Conservation (phyloP, 2,329 filamentous ascomycete species). For the Colletotrichum tropicale region DNA sequence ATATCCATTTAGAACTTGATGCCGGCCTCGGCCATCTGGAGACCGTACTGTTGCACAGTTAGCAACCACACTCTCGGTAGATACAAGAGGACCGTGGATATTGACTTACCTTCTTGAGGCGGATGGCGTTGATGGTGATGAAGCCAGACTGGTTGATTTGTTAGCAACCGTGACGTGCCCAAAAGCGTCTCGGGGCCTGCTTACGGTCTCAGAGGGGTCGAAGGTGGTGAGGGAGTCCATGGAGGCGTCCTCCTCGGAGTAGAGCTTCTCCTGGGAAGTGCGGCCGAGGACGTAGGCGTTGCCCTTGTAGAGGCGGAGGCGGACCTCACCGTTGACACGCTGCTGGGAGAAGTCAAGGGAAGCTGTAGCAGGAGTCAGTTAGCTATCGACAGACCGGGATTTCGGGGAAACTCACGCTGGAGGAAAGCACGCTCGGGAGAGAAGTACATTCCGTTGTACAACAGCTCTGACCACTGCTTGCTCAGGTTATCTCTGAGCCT, state of each 20-base stretch:
- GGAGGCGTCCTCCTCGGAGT: constrained; percentile 50
- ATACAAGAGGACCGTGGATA: accelerated
- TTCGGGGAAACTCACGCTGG: background rate
- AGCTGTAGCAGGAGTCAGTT: background rate
- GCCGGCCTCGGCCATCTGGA: constrained; percentile 41
- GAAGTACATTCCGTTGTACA: constrained; percentile 59
- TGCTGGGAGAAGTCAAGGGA: constrained; percentile 14
- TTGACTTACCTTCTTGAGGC: constrained; percentile 54
- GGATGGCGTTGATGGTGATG: constrained; percentile 73
- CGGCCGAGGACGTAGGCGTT: constrained; percentile 50
- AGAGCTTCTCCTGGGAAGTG: constrained; percentile 52
- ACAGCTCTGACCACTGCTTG: constrained; percentile 32
- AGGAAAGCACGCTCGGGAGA: constrained; percentile 38
- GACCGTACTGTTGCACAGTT: constrained; percentile 41
- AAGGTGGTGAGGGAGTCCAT: constrained; percentile 56
- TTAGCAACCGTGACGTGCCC: background rate
- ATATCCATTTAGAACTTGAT: constrained; percentile 8
- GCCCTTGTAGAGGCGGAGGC: constrained; percentile 40
- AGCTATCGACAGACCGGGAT: accelerated
- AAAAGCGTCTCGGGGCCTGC: background rate
- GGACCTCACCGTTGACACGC: constrained; percentile 29
- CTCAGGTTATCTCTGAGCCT: constrained; percentile 58
- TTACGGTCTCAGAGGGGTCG: constrained; percentile 40
- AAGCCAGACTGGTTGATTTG: constrained; percentile 42
- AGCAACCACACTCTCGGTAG: background rate